A percentile compares a stretch with the other conserved stretches of the same genome.
Conservation (phyloP, 2,329 filamentous ascomycete species). For the Fusarium longipes region DNA sequence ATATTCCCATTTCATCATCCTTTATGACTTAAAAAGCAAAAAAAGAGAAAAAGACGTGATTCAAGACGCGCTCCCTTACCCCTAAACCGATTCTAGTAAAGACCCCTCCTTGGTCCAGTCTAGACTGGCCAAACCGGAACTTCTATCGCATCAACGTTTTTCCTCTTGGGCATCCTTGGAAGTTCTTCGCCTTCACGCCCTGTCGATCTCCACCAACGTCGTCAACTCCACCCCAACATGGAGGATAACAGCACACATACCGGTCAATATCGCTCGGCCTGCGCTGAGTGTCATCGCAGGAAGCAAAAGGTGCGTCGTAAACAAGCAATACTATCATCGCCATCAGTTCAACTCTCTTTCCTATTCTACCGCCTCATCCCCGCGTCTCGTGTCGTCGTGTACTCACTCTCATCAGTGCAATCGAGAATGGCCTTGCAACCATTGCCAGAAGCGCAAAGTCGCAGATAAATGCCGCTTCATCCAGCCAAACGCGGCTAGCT, state of each 20-base stretch:
- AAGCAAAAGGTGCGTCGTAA: constrained; percentile 52
- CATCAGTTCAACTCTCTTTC: too few species aligned
- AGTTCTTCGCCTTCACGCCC: constrained; percentile 31
- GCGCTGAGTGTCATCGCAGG: constrained; percentile 57
- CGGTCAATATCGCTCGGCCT: constrained; percentile 53
- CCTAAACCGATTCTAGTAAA: constrained; percentile 9
- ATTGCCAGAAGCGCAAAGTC: constrained; percentile 54
- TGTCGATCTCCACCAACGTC: constrained; percentile 38
- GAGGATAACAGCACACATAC: constrained; percentile 56
- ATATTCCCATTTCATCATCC: too few species aligned
- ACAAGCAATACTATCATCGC: too few species aligned
- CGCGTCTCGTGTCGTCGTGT: constrained; percentile 26
- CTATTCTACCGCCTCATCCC: background rate
- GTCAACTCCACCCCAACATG: constrained; percentile 46
- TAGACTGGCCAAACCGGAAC: background rate
- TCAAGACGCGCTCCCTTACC: too few species aligned
- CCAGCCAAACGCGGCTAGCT: constrained; percentile 36
- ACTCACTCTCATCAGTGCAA: constrained; percentile 50
- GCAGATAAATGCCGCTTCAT: constrained; percentile 51
- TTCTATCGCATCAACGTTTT: constrained; percentile 37
- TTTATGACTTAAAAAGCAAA: constrained; percentile 1
- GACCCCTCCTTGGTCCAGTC: background rate
- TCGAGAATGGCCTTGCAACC: constrained; percentile 54
- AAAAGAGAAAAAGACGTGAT: background rate
- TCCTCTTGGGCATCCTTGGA: constrained; percentile 23